These are phyloP conservation scores for Pontederia paniculata DNA, from an alignment of 176 grass and related monocot genomes.

Conservation along the genomic window DNA sequence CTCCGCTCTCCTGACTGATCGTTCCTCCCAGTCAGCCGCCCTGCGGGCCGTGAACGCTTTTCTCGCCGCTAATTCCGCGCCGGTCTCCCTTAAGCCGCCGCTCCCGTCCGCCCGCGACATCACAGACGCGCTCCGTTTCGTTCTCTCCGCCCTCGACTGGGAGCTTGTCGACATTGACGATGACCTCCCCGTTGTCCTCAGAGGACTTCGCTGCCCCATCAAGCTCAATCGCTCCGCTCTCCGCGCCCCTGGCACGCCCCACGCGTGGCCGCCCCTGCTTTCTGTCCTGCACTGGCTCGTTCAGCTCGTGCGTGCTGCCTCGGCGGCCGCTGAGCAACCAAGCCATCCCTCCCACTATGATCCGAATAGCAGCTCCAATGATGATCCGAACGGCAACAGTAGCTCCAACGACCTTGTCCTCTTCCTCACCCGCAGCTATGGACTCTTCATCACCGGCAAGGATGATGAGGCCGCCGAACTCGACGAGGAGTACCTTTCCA, in stretches of 20 bases:
- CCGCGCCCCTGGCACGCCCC: constrained; percentile 68
- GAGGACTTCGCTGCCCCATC: constrained; percentile 27
- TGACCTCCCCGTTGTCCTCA: constrained; percentile 40
- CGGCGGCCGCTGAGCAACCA: neutral
- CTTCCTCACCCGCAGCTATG: constrained; percentile 45
- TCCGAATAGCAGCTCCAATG: too few relatives aligned
- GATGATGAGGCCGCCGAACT: constrained; percentile 39
- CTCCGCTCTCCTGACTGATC: constrained; percentile 39
- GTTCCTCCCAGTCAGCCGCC: constrained; percentile 44
- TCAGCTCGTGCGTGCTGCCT: constrained; percentile 17
- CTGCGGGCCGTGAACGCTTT: constrained; percentile 55
- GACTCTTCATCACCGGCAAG: constrained; percentile 34
- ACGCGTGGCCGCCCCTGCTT: constrained; percentile 64
- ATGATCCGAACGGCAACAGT: too few relatives aligned
- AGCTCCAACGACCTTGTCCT: constrained; percentile 29
- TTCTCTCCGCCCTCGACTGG: constrained; percentile 24
- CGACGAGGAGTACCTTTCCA: constrained; percentile 46
- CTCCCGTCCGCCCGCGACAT: constrained; percentile 70
- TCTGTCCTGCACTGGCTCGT: constrained; percentile 73
- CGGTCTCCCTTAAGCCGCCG: constrained; percentile 34
- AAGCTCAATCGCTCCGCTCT: constrained; percentile 62
- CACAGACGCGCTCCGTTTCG: constrained; percentile 33
- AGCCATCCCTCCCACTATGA: neutral
- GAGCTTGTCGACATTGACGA: constrained; percentile 33
- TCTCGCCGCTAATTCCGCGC: constrained; percentile 28